A percentile compares a stretch with the other conserved stretches of the same genome.
These are phyloP conservation scores for Guillardia theta DNA, from an alignment of 78 protist genomes.

Conservation along the genomic window DNA sequence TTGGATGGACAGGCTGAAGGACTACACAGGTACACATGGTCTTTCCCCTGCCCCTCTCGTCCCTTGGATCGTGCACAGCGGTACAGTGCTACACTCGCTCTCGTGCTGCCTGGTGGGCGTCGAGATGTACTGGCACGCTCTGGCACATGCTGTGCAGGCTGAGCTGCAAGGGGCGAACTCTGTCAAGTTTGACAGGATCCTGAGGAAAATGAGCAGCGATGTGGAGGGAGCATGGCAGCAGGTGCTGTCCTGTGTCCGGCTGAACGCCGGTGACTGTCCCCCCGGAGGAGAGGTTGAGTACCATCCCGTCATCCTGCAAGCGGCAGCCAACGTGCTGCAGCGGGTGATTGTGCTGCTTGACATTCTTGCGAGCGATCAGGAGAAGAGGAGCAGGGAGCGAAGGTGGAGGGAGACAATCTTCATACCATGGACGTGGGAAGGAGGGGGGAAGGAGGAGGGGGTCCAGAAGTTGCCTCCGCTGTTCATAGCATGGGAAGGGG, in stretches of 20 bases:
- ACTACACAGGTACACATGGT: background rate
- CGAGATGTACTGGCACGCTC: background rate
- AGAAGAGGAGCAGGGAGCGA: too few species aligned
- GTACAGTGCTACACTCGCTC: background rate
- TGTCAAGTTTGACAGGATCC: background rate
- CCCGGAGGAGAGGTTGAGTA: background rate
- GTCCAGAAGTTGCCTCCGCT: too few species aligned
- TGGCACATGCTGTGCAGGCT: background rate
- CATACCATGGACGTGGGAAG: too few species aligned
- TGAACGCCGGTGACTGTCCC: background rate
- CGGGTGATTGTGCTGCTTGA: background rate
- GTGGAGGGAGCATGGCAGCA: background rate
- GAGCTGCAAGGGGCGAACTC: background rate
- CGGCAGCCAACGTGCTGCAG: background rate
- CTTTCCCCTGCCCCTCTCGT: conserved; percentile 1
- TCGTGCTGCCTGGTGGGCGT: background rate
- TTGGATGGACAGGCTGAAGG: background rate
- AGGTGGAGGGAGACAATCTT: too few species aligned
- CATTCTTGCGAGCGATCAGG: too few species aligned
- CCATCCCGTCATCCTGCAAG: background rate
- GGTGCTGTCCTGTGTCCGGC: background rate
- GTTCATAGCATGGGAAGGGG: too few species aligned
- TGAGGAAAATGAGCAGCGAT: background rate
- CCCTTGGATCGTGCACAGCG: background rate
- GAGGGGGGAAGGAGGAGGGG: too few species aligned